Evolutionary conservation across 805 yeast species (phyloP), one percentile per base, ranked within the genome.

Genomic region (Cyberlindnera petersonii): DNA sequence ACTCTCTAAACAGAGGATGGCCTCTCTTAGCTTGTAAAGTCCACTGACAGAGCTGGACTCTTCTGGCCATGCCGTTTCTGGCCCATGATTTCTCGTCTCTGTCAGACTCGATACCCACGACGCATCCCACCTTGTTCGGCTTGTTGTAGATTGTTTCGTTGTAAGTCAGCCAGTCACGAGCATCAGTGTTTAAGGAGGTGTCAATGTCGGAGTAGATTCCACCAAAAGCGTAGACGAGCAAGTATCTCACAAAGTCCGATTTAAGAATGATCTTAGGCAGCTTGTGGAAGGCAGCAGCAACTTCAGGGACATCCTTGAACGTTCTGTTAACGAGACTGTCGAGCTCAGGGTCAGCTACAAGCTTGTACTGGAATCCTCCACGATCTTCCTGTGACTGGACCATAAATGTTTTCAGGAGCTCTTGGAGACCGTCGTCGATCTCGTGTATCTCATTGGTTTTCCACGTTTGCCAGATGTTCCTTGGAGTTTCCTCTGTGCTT

Each of bases 221-320:
- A 31, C 83, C 83, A 38, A 88, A 67, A 5, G 97, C 96, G 56
- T 72, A 82, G 17, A 91, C 63, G 14, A 91, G 76, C 51, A 91
- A 66, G 61, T 91, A 91, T 46, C 98, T 69, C 68, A 93, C 86
- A 54, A 91, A 91, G 61, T 91, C 98, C 0, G 97, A 97, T 57
- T 83, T 83, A 42, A 93, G 64, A 38, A 91, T 88, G 28, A 72
- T 72, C 53, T 75, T 78, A 2, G 98, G 98, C 75, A 91, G 64
- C 26, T 75, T 49, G 20, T 74, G 63, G 65, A 82, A 91, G 0
- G 97, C 96, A 45, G 72, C 69, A 1, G 77, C 66, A 3, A 91
- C 85, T 32, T 77, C 77, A 0, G 97, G 97, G 0, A 84, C 74
- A 16, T 60, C 52, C 16, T 47, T 52, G 49, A 66, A 72, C 42